phyloP scores from a whole-genome alignment of 306 rosid genomes.

The Styphnolobium japonicum region DNA sequence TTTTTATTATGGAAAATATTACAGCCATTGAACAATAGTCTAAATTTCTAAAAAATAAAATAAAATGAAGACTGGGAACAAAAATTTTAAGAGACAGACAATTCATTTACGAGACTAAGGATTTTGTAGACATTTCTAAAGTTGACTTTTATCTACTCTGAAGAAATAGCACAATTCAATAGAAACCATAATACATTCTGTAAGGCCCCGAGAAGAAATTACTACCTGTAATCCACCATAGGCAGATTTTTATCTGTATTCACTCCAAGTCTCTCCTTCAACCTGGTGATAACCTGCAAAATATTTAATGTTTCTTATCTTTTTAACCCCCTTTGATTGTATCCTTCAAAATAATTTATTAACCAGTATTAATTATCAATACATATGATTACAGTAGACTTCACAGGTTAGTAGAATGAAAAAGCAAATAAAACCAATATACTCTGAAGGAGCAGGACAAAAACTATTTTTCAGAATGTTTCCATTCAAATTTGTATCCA shows the following conservation, averaged over 20 bases:
- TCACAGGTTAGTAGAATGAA: neutral
- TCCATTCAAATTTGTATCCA: slow-evolving; percentile 4
- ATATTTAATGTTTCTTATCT: slow-evolving; percentile 22
- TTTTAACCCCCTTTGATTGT: neutral
- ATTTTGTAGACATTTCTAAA: neutral
- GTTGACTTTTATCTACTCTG: slow-evolving; percentile 5
- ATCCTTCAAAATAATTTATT: slow-evolving; percentile 4
- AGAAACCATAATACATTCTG: neutral
- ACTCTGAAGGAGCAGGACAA: neutral
- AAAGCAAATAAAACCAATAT: neutral
- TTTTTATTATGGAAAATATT: slow-evolving; percentile 2
- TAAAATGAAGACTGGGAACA: neutral
- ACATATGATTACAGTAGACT: neutral
- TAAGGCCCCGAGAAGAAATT: neutral
- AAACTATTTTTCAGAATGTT: neutral
- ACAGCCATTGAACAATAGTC: neutral
- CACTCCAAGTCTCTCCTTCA: slow-evolving; percentile 74
- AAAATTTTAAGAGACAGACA: neutral
- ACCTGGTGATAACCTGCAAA: slow-evolving; percentile 69
- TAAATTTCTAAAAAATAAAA: slow-evolving; percentile 1
- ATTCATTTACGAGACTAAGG: neutral
- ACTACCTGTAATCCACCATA: slow-evolving; percentile 86
- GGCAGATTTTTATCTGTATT: slow-evolving; percentile 52
- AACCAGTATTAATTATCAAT: neutral
- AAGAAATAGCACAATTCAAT: neutral